Evolutionary conservation across 179 eudicot species (phyloP), one percentile per base, ranked within the genome.

Genomic region (Sideroxylon spinosum): DNA sequence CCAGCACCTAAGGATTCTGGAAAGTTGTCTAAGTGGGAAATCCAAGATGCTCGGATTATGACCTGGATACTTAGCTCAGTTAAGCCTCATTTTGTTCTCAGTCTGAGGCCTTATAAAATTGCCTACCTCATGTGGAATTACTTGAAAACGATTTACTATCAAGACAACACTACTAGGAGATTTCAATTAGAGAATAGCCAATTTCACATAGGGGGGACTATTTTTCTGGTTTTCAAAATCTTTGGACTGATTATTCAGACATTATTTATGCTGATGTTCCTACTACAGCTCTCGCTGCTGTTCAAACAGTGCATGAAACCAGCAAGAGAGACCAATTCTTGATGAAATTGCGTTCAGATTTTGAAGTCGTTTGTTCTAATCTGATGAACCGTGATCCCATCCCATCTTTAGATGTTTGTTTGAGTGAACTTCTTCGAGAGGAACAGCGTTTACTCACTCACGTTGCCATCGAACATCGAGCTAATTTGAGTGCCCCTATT

Each of bases 371-470:
- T 12, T 37, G 37, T 2, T 14, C 37, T 63, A 14, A 14, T 17
- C 11, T 63, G 49, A 53, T 76, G 2, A 50, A 46, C n/a, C 25
- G 72, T 4, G 11, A 32, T 8, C 79, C 16, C 8, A 26, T 65
- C 13, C 80, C 75, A 22, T 78, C 67, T 25, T 63, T 25, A 16
- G 37, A 63, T 63, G 16, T 22, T 6, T 63, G 67, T 32, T 64
- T 76, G 44, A 22, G 62, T 9, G 61, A 64, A 26, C 46, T 64
- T 1, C 14, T 76, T 0, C 20, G 23, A 5, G 80, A 78, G 29
- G 67, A 68, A 50, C 66, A 78, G 11, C 28, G 75, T n/a, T 57
- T 68, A 6, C 23, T 56, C 66, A n/a, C 75, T 1, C 66, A 25
- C 19, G 44, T 11, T 56, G 65, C 13, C 63, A 19, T 55, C 13